phyloP scores from a whole-genome alignment of 2,329 filamentous ascomycete species.

The Metarhizium rileyi region DNA sequence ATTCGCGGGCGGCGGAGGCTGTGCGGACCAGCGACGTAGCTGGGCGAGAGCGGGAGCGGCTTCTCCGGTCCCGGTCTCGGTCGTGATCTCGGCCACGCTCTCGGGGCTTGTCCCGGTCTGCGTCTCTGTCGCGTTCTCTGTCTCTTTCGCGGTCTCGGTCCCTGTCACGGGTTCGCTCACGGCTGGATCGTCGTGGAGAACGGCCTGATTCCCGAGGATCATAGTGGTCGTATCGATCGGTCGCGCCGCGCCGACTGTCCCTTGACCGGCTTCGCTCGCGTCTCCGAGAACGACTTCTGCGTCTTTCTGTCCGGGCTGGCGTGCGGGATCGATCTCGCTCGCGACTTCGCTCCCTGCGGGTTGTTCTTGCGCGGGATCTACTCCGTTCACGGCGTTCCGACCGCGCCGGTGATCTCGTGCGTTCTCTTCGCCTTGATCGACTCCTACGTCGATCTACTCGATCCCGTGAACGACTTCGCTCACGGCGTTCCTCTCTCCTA shows the following conservation, averaged over 20 bases:
- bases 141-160: conserved; percentile 15
- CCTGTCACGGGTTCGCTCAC: conserved; percentile 16
- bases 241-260: conserved; percentile 12
- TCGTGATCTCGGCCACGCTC: conserved; percentile 11
- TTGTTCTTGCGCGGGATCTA: conserved; percentile 9
- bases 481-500: conserved; percentile 20
- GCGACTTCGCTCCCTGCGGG: conserved; percentile 14
- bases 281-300: conserved; percentile 11
- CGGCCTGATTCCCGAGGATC: conserved; percentile 11
- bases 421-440: conserved; percentile 23
- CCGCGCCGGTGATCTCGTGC: conserved; percentile 20
- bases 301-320: neutral
- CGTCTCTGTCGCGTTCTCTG: conserved; percentile 12
- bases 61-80: conserved; percentile 23
- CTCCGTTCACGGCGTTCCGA: conserved; percentile 23
- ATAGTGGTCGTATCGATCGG: conserved; percentile 10
- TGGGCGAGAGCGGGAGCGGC: conserved; percentile 34
- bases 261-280: conserved; percentile 14
- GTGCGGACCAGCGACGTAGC: conserved; percentile 26
- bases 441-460: conserved; percentile 25
- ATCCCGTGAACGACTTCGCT: conserved; percentile 25
- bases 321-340: conserved; percentile 12
- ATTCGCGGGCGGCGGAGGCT: conserved; percentile 33
- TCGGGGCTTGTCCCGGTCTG: conserved; percentile 10
- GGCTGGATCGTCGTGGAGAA: conserved; percentile 17